Conservation (phyloP, 331 rosid genomes). For the Acacia pycnantha region DNA sequence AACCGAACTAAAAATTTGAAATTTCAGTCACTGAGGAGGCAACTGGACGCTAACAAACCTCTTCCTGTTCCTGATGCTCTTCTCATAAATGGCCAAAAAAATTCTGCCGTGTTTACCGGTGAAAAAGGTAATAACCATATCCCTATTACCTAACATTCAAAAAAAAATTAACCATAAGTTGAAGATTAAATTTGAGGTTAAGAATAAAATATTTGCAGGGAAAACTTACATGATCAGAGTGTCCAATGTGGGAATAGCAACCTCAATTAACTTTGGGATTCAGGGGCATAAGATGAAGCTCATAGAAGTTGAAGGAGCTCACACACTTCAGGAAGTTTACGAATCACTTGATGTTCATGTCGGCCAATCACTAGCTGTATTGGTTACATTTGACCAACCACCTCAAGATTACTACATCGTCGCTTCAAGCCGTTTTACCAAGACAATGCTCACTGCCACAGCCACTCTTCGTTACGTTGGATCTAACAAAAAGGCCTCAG, state of each 20-base stretch:
- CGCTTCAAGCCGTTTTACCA: constrained; percentile 66
- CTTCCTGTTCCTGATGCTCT: constrained; percentile 73
- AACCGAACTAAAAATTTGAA: background rate
- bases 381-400: constrained; percentile 43
- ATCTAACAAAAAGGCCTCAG: constrained; percentile 40
- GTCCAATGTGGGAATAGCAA: constrained; percentile 66
- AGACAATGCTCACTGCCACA: constrained; percentile 37
- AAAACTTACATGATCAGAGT: constrained; percentile 73
- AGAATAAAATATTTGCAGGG: constrained; percentile 34
- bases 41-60: constrained; percentile 46
- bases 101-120: constrained; percentile 37
- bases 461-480: constrained; percentile 69
- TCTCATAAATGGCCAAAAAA: constrained; percentile 61
- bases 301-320: constrained; percentile 88
- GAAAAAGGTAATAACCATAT: constrained; percentile 44
- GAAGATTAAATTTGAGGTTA: background rate
- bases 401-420: constrained; percentile 51
- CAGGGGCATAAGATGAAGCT: constrained; percentile 61
- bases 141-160: background rate
- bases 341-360: constrained; percentile 69
- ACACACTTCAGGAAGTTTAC: constrained; percentile 63
- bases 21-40: constrained; percentile 49
- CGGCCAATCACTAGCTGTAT: constrained; percentile 68
- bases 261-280: constrained; percentile 71
- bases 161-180: background rate